These are phyloP conservation scores for Calamus simplicifolius DNA, from an alignment of 176 grass and related monocot species.

Conservation along the genomic window DNA sequence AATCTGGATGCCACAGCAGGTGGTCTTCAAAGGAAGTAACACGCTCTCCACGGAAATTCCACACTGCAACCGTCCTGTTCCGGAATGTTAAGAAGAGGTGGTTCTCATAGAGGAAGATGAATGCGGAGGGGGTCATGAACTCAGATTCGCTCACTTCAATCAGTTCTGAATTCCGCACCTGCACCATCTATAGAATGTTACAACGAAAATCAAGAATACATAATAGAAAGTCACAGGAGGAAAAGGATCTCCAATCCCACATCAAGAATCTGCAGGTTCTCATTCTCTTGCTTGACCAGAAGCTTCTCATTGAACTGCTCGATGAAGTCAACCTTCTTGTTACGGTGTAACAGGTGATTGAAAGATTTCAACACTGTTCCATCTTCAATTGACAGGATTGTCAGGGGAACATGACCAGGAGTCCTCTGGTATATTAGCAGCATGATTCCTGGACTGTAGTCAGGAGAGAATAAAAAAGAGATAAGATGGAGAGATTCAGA, in stretches of 20 bases:
- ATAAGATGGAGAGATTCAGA: constrained; percentile 10
- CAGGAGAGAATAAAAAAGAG: background rate
- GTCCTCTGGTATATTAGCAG: constrained; percentile 49
- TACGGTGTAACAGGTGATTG: constrained; percentile 49
- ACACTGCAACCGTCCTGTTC: constrained; percentile 51
- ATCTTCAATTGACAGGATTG: constrained; percentile 60
- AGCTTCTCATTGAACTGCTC: constrained; percentile 80
- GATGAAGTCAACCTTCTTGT: constrained; percentile 67
- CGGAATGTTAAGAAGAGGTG: constrained; percentile 70
- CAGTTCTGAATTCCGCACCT: constrained; percentile 51
- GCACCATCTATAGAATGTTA: constrained; percentile 21
- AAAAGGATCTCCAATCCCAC: constrained; percentile 20
- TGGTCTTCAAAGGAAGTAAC: constrained; percentile 74
- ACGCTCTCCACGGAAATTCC: constrained; percentile 62
- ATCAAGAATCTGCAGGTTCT: constrained; percentile 71
- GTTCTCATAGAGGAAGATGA: constrained; percentile 72
- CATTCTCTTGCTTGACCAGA: constrained; percentile 68
- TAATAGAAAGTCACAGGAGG: background rate
- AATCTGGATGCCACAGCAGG: constrained; percentile 53
- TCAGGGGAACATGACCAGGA: constrained; percentile 41
- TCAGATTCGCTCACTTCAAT: constrained; percentile 58
- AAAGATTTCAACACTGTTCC: constrained; percentile 56
- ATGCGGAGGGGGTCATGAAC: constrained; percentile 71
- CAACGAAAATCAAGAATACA: background rate
- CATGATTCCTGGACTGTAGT: constrained; percentile 66